These are phyloP conservation scores for Ophiostoma piceae DNA, from an alignment of 2,329 filamentous ascomycete species.

Conservation along the genomic window DNA sequence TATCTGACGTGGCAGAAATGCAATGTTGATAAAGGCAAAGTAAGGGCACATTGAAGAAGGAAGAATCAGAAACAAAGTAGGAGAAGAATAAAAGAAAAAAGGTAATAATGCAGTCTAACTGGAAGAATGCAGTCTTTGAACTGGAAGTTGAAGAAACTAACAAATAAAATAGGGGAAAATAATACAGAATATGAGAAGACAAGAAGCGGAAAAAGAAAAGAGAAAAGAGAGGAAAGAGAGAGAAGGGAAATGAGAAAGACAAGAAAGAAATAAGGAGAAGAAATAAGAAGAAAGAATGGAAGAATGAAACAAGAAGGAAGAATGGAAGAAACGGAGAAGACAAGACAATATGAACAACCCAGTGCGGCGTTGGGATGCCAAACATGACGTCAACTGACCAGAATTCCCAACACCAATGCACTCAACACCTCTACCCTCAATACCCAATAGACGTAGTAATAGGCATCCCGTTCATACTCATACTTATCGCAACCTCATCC, in stretches of 20 bases:
- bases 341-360: not conserved
- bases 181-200: not conserved
- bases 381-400: no score
- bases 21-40: not conserved
- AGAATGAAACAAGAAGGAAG: not conserved
- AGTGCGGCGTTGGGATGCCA: no score
- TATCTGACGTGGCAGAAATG: not conserved
- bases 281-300: no score
- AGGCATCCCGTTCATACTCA: not conserved
- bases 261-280: not conserved
- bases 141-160: not conserved
- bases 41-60: not conserved
- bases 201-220: not conserved
- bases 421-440: not conserved
- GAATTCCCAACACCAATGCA: not conserved
- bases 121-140: not conserved
- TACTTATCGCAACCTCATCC: constrained; percentile 30
- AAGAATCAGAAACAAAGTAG: not conserved
- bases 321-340: not conserved
- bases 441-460: not conserved
- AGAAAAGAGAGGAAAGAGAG: no score
- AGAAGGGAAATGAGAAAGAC: not conserved
- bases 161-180: no score
- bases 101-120: not conserved
- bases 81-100: not conserved